These are phyloP conservation scores for Auriculariales sp. DNA, from an alignment of 768 basidiomycete species.

Conservation along the genomic window DNA sequence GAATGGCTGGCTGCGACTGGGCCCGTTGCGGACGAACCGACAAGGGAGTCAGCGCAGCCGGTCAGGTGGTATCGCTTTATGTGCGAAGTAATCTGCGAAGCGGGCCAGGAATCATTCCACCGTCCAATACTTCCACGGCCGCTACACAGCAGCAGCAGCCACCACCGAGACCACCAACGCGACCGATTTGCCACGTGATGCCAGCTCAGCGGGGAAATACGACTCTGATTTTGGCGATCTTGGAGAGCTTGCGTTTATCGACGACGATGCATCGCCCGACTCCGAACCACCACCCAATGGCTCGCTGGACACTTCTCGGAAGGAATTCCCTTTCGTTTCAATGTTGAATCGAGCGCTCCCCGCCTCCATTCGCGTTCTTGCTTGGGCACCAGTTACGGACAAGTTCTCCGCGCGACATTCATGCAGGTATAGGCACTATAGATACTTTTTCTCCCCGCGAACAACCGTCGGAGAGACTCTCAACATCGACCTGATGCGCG, in stretches of 20 bases:
- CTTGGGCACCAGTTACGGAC: constrained; percentile 79
- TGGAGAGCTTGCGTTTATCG: constrained; percentile 12
- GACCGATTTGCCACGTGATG: background rate
- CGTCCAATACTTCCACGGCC: background rate
- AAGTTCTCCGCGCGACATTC: constrained; percentile 81
- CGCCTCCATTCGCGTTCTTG: constrained; percentile 74
- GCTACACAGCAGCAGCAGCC: constrained; percentile 5
- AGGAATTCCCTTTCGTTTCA: constrained; percentile 62
- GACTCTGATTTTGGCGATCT: constrained; percentile 5
- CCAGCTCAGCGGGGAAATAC: constrained; percentile 18
- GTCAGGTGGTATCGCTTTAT: constrained; percentile 88
- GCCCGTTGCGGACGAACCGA: constrained; percentile 90
- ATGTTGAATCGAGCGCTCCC: constrained; percentile 83
- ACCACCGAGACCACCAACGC: background rate
- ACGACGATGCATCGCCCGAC: constrained; percentile 15
- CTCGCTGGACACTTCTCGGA: constrained; percentile 7
- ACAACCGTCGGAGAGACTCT: no score
- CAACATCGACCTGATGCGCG: constrained; percentile 68
- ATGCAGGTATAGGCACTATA: constrained; percentile 85
- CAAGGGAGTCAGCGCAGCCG: constrained; percentile 84
- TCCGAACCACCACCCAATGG: constrained; percentile 13
- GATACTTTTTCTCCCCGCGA: constrained; percentile 86
- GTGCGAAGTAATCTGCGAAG: constrained; percentile 52
- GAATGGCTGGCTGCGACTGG: constrained; percentile 80
- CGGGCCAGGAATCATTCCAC: background rate